Evolutionary conservation across 768 basidiomycete genomes (phyloP).

Genomic region (Boletus vinaceobasis): DNA sequence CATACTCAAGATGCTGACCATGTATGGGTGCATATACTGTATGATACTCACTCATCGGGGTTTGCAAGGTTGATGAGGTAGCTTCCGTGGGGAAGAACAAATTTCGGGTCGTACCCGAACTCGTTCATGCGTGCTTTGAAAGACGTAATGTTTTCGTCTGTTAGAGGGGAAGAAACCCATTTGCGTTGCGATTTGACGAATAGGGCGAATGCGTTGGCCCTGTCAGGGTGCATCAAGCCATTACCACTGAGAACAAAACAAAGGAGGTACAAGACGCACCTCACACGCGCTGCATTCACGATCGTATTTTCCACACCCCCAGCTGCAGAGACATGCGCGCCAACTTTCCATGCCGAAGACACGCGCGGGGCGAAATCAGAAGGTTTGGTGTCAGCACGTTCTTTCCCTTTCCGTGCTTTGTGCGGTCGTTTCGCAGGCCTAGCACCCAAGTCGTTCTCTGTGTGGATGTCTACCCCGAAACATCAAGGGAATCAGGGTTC

Average conservation of each 20-base stretch:
- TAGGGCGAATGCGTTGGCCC: constrained; percentile 80
- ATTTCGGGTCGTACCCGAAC: constrained; percentile 56
- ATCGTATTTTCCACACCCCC: constrained; percentile 78
- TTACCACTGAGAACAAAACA: background rate
- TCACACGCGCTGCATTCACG: constrained; percentile 64
- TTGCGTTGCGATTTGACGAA: constrained; percentile 84
- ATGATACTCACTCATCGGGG: constrained; percentile 58
- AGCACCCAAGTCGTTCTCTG: background rate
- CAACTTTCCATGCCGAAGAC: constrained; percentile 60
- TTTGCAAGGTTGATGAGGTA: constrained; percentile 86
- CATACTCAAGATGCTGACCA: background rate
- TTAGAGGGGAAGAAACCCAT: constrained; percentile 67
- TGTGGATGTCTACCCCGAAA: background rate
- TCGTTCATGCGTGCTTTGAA: constrained; percentile 63
- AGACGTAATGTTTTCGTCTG: constrained; percentile 44
- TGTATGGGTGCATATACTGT: background rate
- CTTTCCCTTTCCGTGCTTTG: constrained; percentile 10
- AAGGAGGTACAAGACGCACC: constrained; percentile 38
- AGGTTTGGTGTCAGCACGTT: constrained; percentile 10
- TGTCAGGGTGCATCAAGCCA: constrained; percentile 21
- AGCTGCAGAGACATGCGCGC: constrained; percentile 79
- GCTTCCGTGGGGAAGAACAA: constrained; percentile 79
- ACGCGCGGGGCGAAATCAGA: constrained; percentile 31
- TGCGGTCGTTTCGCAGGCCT: constrained; percentile 1
- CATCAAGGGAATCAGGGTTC: background rate